Evolutionary conservation across 371 early-diverging fungal species (phyloP).

Genomic region (Catenaria anguillulae): DNA sequence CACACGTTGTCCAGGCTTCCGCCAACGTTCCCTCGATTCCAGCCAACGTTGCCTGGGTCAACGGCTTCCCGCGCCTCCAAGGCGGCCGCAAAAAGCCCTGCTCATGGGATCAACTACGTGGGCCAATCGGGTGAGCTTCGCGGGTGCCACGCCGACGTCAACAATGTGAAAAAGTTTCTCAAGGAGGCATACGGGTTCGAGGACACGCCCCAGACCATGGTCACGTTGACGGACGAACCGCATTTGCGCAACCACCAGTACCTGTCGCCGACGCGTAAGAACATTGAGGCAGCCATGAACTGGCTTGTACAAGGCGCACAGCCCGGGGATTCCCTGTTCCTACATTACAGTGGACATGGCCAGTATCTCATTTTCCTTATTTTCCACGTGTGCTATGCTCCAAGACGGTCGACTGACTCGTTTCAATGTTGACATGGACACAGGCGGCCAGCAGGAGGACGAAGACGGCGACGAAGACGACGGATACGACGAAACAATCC

Average conservation of each 20-base stretch:
- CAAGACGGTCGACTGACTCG: not conserved
- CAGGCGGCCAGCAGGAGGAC: slow-evolving; percentile 39
- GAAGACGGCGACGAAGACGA: slow-evolving; percentile 67
- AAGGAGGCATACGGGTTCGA: slow-evolving; percentile 10
- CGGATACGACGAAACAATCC: slow-evolving; percentile 61
- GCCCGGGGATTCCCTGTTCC: slow-evolving; percentile 68
- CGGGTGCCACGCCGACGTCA: slow-evolving; percentile 14
- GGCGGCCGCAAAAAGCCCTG: slow-evolving; percentile 14
- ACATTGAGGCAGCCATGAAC: slow-evolving; percentile 69
- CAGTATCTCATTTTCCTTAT: slow-evolving; percentile 6
- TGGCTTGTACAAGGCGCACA: slow-evolving; percentile 72
- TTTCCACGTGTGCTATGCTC: not conserved
- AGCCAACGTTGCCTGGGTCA: not conserved
- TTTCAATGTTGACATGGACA: not conserved
- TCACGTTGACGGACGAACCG: slow-evolving; percentile 81
- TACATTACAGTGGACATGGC: slow-evolving; percentile 91
- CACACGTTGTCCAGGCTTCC: not conserved
- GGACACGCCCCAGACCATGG: slow-evolving; percentile 34
- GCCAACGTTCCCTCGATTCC: not conserved
- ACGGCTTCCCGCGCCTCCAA: not conserved
- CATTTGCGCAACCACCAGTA: slow-evolving; percentile 26
- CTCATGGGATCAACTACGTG: slow-evolving; percentile 15
- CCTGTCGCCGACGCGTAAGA: slow-evolving; percentile 50
- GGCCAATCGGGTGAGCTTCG: slow-evolving; percentile 4
- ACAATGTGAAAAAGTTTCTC: slow-evolving; percentile 10